Evolutionary conservation across 1,284 basidiomycete species (phyloP).

Genomic region (Ustilago trichophora): DNA sequence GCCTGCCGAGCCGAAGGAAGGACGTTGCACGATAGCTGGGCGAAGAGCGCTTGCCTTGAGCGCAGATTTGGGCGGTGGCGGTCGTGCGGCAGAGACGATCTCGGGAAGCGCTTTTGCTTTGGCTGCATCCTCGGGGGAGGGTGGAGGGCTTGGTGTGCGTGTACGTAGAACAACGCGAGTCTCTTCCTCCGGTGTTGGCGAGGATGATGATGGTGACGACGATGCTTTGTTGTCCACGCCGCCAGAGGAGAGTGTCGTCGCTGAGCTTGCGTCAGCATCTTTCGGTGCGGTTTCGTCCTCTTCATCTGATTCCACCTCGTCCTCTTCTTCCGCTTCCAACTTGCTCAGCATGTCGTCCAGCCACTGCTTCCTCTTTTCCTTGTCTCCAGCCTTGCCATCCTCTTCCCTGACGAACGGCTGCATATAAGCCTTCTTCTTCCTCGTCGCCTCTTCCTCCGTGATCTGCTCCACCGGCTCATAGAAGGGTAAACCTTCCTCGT

Average conservation of each 20-base stretch:
- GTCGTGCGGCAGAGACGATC: conserved; percentile 40
- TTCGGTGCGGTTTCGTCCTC: not conserved
- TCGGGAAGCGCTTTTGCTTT: conserved; percentile 22
- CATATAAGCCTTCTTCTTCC: conserved; percentile 34
- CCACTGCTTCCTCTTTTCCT: conserved; percentile 48
- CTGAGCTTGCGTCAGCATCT: not conserved
- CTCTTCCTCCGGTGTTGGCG: too few relatives aligned
- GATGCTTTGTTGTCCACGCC: too few relatives aligned
- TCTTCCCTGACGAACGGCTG: conserved; percentile 50
- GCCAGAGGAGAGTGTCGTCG: too few relatives aligned
- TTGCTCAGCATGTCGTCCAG: conserved; percentile 51
- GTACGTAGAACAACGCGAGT: conserved; percentile 36
- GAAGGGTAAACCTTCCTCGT: conserved; percentile 65
- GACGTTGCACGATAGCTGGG: conserved; percentile 28
- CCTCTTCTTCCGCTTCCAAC: conserved; percentile 53
- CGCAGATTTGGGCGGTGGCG: conserved; percentile 42
- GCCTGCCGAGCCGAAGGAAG: conserved; percentile 39
- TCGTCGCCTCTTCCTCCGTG: conserved; percentile 21
- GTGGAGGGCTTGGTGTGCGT: conserved; percentile 35
- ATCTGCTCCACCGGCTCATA: conserved; percentile 59
- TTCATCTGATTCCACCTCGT: conserved; percentile 21
- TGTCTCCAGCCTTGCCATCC: too few relatives aligned
- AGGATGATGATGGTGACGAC: too few relatives aligned
- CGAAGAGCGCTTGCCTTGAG: conserved; percentile 25
- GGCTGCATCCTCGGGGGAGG: conserved; percentile 21